These are phyloP conservation scores for Luvunga scandens DNA, from an alignment of 345 rosid species.

Conservation along the genomic window DNA sequence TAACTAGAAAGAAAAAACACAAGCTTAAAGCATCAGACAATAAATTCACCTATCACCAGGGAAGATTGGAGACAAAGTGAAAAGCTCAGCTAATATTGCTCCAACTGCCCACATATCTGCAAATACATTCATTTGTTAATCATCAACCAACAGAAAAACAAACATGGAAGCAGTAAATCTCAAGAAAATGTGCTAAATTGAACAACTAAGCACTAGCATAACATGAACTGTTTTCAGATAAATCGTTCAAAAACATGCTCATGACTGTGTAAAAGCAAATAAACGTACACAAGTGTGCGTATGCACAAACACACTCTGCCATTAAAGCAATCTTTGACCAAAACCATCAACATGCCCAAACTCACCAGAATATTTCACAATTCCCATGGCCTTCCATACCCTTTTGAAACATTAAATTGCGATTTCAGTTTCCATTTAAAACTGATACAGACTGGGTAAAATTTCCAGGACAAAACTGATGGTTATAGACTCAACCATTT, in stretches of 20 bases:
- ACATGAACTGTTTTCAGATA: not conserved
- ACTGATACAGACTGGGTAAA: not conserved
- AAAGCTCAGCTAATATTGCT: slow-evolving; percentile 89
- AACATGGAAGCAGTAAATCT: slow-evolving; percentile 6
- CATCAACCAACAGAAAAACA: not conserved
- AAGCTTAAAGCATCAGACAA: not conserved
- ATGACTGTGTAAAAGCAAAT: not conserved
- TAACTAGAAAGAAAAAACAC: not conserved
- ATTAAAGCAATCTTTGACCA: not conserved
- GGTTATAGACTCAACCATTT: not conserved
- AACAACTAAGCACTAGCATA: slow-evolving; percentile 4
- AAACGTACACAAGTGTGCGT: no score
- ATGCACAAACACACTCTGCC: not conserved
- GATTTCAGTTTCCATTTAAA: not conserved
- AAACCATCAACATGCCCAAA: not conserved
- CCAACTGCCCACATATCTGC: slow-evolving; percentile 99
- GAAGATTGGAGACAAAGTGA: slow-evolving; percentile 77
- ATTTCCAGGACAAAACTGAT: not conserved
- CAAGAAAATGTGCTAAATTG: not conserved
- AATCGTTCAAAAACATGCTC: not conserved
- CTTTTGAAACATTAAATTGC: not conserved
- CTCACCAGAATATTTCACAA: not conserved
- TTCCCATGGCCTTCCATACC: not conserved
- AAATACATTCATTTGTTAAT: slow-evolving; percentile 23
- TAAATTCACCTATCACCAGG: slow-evolving; percentile 87